phyloP scores from a whole-genome alignment of 1,139 yeast species.

The Tardiomyces blankii region DNA sequence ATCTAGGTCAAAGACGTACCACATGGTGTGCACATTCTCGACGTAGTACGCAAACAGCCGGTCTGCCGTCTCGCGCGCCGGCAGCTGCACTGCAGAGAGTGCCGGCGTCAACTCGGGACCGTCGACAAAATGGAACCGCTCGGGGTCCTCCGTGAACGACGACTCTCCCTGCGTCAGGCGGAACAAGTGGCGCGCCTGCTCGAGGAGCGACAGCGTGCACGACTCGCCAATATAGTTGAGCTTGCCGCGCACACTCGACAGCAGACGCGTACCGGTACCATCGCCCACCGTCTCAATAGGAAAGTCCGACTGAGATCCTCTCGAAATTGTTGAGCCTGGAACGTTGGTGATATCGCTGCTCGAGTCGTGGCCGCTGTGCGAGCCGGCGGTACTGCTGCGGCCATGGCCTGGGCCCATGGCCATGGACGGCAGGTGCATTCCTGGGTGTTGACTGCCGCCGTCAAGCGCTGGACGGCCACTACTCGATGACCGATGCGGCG shows the following conservation, averaged over 20 bases:
- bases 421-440: too few relatives aligned
- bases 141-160: conserved; percentile 26
- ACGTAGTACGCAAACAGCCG: conserved; percentile 23
- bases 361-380: neutral
- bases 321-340: neutral
- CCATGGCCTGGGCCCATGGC: too few relatives aligned
- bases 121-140: conserved; percentile 25
- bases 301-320: conserved; percentile 5
- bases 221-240: conserved; percentile 25
- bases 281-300: conserved; percentile 15
- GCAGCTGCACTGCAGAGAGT: conserved; percentile 18
- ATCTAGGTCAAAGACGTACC: conserved; percentile 28
- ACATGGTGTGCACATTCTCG: conserved; percentile 26
- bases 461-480: too few relatives aligned
- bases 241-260: conserved; percentile 23
- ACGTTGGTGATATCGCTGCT: neutral
- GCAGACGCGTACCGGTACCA: conserved; percentile 21
- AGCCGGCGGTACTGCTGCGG: neutral
- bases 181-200: conserved; percentile 23
- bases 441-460: too few relatives aligned
- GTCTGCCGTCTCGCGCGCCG: conserved; percentile 20
- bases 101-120: conserved; percentile 16
- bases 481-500: too few relatives aligned
- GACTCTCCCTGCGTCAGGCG: conserved; percentile 18
- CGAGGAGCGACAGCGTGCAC: conserved; percentile 22